A percentile compares a stretch with the other conserved stretches of the same genome.
phyloP scores from a whole-genome alignment of 257 asterid species.

The Nicotiana sylvestris region DNA sequence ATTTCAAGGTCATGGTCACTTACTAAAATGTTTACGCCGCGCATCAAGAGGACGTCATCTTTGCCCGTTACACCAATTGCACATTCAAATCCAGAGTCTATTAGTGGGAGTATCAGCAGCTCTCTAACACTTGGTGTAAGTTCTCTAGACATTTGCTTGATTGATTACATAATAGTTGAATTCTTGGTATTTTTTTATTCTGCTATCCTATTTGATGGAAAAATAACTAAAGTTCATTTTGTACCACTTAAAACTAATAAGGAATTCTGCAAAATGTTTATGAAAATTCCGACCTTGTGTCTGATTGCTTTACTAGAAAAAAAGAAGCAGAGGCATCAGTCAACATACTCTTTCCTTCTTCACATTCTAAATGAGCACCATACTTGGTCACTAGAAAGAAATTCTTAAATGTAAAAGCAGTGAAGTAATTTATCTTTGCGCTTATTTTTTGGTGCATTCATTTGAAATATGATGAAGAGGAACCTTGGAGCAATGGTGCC shows the following conservation, averaged over 20 bases:
- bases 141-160: not conserved
- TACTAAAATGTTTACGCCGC: conserved; percentile 65
- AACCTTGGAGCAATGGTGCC: too few species aligned
- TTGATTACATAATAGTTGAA: not conserved
- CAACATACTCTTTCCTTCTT: not conserved
- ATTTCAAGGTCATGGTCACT: conserved; percentile 74
- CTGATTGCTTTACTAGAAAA: not conserved
- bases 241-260: not conserved
- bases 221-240: too few species aligned
- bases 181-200: not conserved
- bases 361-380: not conserved
- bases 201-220: not conserved
- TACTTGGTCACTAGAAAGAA: not conserved
- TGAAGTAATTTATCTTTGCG: not conserved
- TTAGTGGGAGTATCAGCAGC: conserved; percentile 34
- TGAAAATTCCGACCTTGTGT: not conserved
- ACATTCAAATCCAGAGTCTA: conserved; percentile 38
- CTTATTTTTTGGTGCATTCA: not conserved
- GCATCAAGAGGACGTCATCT: conserved; percentile 64
- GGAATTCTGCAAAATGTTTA: not conserved
- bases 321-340: not conserved
- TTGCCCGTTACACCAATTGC: conserved; percentile 48
- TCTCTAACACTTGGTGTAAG: conserved; percentile 45
- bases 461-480: too few species aligned
- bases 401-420: not conserved